Evolutionary conservation across 148 eudicot genomes (phyloP), one percentile per base, ranked within the genome.

Genomic region (Spergularia bocconei): DNA sequence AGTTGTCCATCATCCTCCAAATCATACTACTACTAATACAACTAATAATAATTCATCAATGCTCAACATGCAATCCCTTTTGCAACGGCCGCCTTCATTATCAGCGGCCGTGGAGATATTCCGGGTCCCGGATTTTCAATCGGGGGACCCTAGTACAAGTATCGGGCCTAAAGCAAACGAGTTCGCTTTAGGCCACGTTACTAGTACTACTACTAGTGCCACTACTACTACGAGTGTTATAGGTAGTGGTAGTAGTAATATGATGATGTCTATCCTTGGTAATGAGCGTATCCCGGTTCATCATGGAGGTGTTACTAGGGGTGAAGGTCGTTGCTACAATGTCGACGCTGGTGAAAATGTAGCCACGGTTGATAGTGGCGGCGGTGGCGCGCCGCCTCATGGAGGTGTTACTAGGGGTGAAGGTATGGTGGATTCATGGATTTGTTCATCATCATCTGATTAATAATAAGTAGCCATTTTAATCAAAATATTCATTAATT

Each of bases 361-460:
- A 51, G 64, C 69, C n/a, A 38, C 54, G 57, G 57, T 41, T 20
- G 56, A 75, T 13, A 64, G 36, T 23, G 74, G 70, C 56, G 80
- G 81, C 25, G 74, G 70, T 62, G 80, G 81, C 38, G 77, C 60
- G 21, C 12, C n/a, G n/a, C n/a, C n/a, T 50, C 63, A 70, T 53
- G 78, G 73, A 48, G 55, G 68, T 11, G 44, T 15, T 17, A 62
- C 75, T 21, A 82, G 80, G 69, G 84, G 86, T 67, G 86, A 86
- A 86, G 91, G 87, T 87, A 86, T 86, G 86, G 67, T 87, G 83
- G 93, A 89, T 60, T 77, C 93, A 15, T 89, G 91, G 93, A 83
- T 86, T 58, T 86, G 87, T 82, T 87, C 91, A 70, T 86, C 93
- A 72, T 83, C 93, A 69, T 83, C 86, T 59, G 88, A 89, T 51